These are phyloP conservation scores for Coix lacrymajobi DNA, from an alignment of 176 grass and related monocot genomes.

Conservation along the genomic window DNA sequence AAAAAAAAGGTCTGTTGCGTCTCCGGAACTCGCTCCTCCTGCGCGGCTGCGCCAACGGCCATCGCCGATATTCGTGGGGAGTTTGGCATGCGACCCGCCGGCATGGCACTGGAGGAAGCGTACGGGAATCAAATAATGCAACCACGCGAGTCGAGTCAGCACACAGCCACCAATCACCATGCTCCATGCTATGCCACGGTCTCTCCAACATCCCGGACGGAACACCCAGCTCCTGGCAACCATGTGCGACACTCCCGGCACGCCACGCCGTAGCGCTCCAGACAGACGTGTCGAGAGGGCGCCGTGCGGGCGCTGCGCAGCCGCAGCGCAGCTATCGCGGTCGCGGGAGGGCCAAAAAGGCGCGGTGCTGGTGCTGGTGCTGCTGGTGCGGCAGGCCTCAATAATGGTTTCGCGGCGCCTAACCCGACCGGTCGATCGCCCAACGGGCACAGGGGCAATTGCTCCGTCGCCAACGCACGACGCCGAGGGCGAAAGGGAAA, in stretches of 20 bases:
- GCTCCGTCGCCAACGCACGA: slow-evolving; percentile 20
- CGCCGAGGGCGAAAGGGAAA: not conserved
- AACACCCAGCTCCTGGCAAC: not conserved
- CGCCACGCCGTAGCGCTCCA: not conserved
- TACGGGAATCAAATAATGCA: not conserved
- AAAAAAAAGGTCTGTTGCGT: not conserved
- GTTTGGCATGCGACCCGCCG: not conserved
- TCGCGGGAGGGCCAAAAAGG: not conserved
- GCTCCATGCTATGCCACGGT: not conserved
- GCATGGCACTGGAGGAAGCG: not conserved
- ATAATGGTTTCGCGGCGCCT: slow-evolving; percentile 11
- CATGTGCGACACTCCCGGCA: not conserved
- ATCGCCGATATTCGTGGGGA: not conserved
- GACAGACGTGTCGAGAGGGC: not conserved
- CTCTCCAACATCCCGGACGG: not conserved
- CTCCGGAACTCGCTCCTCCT: not conserved
- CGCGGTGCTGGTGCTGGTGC: too few species aligned
- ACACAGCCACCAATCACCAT: not conserved
- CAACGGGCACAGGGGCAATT: not conserved
- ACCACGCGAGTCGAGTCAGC: slow-evolving; percentile 14
- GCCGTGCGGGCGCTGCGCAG: not conserved
- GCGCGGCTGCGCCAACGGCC: not conserved
- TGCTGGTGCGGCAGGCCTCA: not conserved
- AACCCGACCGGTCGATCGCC: not conserved
- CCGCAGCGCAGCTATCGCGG: not conserved